These are phyloP conservation scores for Lomentospora prolificans DNA, from an alignment of 2,329 filamentous ascomycete genomes.

Conservation along the genomic window DNA sequence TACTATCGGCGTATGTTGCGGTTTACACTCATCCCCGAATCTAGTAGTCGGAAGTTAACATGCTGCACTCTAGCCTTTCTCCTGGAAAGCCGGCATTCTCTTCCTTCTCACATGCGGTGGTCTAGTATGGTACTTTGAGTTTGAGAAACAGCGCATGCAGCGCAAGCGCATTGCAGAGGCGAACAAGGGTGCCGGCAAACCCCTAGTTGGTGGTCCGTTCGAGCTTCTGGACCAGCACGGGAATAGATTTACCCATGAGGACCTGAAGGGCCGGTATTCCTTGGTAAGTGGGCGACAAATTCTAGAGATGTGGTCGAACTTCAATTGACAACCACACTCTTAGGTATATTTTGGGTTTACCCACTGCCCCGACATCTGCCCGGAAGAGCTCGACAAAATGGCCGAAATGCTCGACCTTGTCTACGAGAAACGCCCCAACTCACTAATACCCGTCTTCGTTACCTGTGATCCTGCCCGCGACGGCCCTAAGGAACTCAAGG, in stretches of 20 bases:
- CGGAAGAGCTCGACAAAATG: slow-evolving; percentile 99
- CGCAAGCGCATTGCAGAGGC: slow-evolving; percentile 82
- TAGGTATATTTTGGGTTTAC: slow-evolving; percentile 98
- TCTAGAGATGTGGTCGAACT: neutral
- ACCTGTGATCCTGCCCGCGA: slow-evolving; percentile 93
- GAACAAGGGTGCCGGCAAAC: slow-evolving; percentile 83
- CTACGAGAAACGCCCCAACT: slow-evolving; percentile 36
- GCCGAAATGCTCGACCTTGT: slow-evolving; percentile 80
- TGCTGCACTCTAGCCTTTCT: slow-evolving; percentile 60
- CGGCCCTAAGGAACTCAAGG: slow-evolving; percentile 71
- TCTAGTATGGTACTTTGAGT: slow-evolving; percentile 83
- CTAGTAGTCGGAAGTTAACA: slow-evolving; percentile 10
- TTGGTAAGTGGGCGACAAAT: slow-evolving; percentile 42
- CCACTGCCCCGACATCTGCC: slow-evolving; percentile 97
- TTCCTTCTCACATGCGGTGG: slow-evolving; percentile 72
- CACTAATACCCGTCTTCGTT: slow-evolving; percentile 76
- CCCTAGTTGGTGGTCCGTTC: slow-evolving; percentile 87
- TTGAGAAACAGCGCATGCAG: slow-evolving; percentile 86
- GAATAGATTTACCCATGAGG: slow-evolving; percentile 62
- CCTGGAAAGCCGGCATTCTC: slow-evolving; percentile 77
- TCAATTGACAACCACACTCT: neutral
- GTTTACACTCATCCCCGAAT: neutral
- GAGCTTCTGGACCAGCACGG: slow-evolving; percentile 74
- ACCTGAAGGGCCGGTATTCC: slow-evolving; percentile 79
- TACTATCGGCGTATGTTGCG: slow-evolving; percentile 39